Evolutionary conservation across 163 green algal species (phyloP).

Genomic region (Volvox carteri): DNA sequence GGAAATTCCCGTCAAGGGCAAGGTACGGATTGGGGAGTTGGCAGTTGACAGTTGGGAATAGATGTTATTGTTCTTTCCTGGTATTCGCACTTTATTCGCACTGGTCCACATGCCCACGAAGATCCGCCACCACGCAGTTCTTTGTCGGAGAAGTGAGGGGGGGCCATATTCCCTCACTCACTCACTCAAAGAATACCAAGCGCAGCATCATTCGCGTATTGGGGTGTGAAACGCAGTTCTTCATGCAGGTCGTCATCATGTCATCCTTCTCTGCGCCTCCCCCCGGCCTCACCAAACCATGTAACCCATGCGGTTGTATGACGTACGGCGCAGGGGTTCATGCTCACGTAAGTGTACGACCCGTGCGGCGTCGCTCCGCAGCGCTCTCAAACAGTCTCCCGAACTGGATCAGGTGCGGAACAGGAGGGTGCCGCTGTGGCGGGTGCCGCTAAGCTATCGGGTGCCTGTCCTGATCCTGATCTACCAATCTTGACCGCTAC

Average conservation of each 20-base stretch:
- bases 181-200: background rate
- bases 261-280: too few species aligned
- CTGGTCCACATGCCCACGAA: too few species aligned
- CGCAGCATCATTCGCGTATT: background rate
- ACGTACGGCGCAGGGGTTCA: slow-evolving; percentile 6
- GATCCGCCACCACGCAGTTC: background rate
- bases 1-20: slow-evolving; percentile 55
- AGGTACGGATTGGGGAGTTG: too few species aligned
- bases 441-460: background rate
- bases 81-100: too few species aligned
- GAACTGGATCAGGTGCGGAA: background rate
- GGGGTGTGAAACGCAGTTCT: too few species aligned
- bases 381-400: background rate
- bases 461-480: too few species aligned
- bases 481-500: too few species aligned
- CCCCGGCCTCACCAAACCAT: too few species aligned
- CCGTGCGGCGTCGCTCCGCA: background rate
- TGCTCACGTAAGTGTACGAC: slow-evolving; percentile 45
- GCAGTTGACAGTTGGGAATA: too few species aligned
- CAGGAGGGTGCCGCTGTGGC: background rate
- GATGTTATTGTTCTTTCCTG: too few species aligned
- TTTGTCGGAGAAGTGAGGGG: background rate
- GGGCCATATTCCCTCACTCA: background rate
- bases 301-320: background rate
- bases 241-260: too few species aligned